phyloP scores from a whole-genome alignment of 2,329 filamentous ascomycete genomes.

The Pseudomassariella vexata region DNA sequence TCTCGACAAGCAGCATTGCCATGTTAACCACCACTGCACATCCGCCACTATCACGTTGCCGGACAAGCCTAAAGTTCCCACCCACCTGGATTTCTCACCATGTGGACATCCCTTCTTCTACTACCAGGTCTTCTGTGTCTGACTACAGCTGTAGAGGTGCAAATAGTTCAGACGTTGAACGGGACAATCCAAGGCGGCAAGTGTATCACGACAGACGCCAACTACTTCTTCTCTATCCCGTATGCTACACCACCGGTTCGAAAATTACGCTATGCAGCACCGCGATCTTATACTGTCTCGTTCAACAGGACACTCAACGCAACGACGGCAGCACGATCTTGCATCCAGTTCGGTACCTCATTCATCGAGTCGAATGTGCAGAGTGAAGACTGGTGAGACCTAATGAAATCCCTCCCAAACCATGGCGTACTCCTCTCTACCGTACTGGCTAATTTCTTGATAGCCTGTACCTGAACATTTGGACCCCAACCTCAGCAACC shows the following conservation, averaged over 20 bases:
- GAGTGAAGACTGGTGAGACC: constrained; percentile 14
- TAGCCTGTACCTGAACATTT: constrained; percentile 15
- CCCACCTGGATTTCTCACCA: no score
- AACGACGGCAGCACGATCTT: constrained; percentile 9
- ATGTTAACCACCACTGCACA: no score
- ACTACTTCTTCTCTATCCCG: constrained; percentile 15
- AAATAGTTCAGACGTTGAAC: constrained; percentile 7
- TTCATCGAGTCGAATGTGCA: constrained; percentile 9
- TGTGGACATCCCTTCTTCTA: no score
- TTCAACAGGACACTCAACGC: constrained; percentile 10
- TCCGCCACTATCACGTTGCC: no score
- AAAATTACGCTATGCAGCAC: constrained; percentile 13
- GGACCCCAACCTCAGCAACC: constrained; percentile 12
- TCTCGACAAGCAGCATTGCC: no score
- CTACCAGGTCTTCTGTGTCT: background rate
- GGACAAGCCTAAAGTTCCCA: no score
- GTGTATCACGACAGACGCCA: constrained; percentile 10
- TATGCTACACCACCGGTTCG: constrained; percentile 15
- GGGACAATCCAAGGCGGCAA: constrained; percentile 11
- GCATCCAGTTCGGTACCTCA: constrained; percentile 11
- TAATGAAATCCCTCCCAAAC: no score
- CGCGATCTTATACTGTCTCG: constrained; percentile 7
- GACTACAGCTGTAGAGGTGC: background rate
- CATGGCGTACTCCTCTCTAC: no score
- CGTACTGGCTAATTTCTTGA: background rate